Evolutionary conservation across 2,329 filamentous ascomycete genomes (phyloP).

Genomic region (Biscogniauxia sp.): DNA sequence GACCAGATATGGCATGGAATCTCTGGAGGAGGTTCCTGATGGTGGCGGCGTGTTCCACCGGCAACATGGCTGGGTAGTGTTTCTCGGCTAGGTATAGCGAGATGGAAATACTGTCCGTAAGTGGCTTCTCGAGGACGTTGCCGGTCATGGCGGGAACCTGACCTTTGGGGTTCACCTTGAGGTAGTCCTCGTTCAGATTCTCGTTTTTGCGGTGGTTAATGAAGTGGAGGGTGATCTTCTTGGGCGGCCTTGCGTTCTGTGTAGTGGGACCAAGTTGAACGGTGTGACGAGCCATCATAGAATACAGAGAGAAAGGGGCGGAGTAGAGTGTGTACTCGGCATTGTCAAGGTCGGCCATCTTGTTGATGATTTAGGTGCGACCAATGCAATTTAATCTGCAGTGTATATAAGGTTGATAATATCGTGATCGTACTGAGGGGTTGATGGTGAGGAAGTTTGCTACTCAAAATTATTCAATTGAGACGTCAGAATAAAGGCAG

Average conservation of each 20-base stretch:
- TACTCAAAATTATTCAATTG: too few species aligned
- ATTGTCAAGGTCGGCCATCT: conserved; percentile 1
- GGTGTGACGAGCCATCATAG: conserved; percentile 18
- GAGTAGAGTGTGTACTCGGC: conserved; percentile 13
- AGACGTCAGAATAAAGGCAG: too few species aligned
- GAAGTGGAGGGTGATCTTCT: conserved; percentile 4
- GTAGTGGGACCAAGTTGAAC: conserved; percentile 9
- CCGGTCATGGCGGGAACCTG: conserved; percentile 18
- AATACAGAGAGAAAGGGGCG: conserved; percentile 18
- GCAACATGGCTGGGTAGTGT: conserved; percentile 13
- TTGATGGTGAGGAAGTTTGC: too few species aligned
- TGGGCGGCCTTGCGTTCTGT: conserved; percentile 1
- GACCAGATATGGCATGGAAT: conserved; percentile 14
- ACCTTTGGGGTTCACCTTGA: conserved; percentile 14
- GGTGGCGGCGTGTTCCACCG: not conserved
- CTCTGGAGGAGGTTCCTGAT: conserved; percentile 7
- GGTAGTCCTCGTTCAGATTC: conserved; percentile 13
- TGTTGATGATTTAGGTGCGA: not conserved
- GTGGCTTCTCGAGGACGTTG: conserved; percentile 4
- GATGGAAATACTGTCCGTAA: conserved; percentile 9
- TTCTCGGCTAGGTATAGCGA: conserved; percentile 10
- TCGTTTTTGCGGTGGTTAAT: conserved; percentile 13
- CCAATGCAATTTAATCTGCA: too few species aligned
- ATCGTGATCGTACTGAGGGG: too few species aligned
- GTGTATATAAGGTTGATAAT: too few species aligned